Evolutionary conservation across 768 basidiomycete genomes (phyloP).

Genomic region (Candolleomyces eurysporus): DNA sequence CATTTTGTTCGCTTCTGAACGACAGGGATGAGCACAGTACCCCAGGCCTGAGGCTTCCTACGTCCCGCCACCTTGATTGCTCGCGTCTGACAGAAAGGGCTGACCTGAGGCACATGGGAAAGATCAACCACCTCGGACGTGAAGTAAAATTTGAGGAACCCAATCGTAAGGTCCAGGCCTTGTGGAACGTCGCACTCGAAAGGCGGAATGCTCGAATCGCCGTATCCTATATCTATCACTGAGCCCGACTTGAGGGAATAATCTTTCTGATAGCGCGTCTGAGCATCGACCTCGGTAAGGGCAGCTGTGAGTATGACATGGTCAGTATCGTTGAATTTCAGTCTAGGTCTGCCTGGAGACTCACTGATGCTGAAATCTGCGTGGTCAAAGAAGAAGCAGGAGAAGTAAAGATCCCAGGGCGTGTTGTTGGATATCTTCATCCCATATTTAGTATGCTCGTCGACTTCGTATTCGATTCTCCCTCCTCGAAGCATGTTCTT

Average conservation of each 20-base stretch:
- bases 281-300: background rate
- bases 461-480: constrained; percentile 19
- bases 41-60: background rate
- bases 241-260: constrained; percentile 17
- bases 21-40: background rate
- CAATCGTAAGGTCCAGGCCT: constrained; percentile 32
- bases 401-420: background rate
- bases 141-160: constrained; percentile 44
- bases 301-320: background rate
- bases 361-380: constrained; percentile 24
- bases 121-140: constrained; percentile 12
- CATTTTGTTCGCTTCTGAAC: background rate
- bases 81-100: background rate
- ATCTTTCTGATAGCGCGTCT: constrained; percentile 17
- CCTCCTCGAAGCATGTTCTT: constrained; percentile 23
- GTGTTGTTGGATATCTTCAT: constrained; percentile 33
- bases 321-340: too few relatives aligned
- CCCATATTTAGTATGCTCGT: constrained; percentile 2
- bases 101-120: constrained; percentile 3
- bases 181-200: constrained; percentile 26
- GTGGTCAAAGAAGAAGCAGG: background rate
- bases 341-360: constrained; percentile 1
- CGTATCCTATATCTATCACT: constrained; percentile 38
- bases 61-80: too few relatives aligned
- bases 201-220: constrained; percentile 28